Evolutionary conservation across 2,329 filamentous ascomycete species (phyloP), one percentile per base, ranked within the genome.

Genomic region (Penicillium frequentans): DNA sequence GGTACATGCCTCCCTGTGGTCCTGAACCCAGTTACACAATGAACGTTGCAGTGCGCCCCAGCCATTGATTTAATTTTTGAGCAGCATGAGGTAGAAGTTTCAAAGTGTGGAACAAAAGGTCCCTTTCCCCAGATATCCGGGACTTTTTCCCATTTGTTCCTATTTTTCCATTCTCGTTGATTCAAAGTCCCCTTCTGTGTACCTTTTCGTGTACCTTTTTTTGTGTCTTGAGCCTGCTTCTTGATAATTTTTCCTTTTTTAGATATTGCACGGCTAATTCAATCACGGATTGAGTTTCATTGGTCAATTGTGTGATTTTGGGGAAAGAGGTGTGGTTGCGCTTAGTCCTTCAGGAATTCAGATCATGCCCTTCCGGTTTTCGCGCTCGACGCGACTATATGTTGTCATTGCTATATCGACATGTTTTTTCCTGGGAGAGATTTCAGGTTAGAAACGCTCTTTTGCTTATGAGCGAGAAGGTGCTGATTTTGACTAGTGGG

Each of bases 401-500:
- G 63, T 63, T 8, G 70, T 72, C 1, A 72, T 73, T 54, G 62
- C 52, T 1, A 72, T 73, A 31, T 68, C 70, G 16, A 68, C 66
- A 4, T 66, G 61, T 23, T 73, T 73, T 44, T 73, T 73, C 52
- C 46, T 72, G 3, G 64, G 63, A 5, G 71, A 73, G 45, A 72
- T 72, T 29, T 70, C 70, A 24, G 53, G 70, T 73, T 45, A 45
- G 58, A 42, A 26, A 11, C 44, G 37, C 19, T 13, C 10, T 14
- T 24, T 33, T 33, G 37, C 44, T 8, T 6, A 16, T 8, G 7
- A 11, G 8, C n/a, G 6, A 8, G 14, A 6, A 7, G 16, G 19
- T 56, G 23, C 59, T 65, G 33, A 59, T 39, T 33, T 29, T 24
- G 24, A 47, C 16, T 59, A 84, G 84, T 88, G 57, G 87, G 87